phyloP scores from a whole-genome alignment of 192 early-diverging fungal genomes.

The Backusella morwellensis region DNA sequence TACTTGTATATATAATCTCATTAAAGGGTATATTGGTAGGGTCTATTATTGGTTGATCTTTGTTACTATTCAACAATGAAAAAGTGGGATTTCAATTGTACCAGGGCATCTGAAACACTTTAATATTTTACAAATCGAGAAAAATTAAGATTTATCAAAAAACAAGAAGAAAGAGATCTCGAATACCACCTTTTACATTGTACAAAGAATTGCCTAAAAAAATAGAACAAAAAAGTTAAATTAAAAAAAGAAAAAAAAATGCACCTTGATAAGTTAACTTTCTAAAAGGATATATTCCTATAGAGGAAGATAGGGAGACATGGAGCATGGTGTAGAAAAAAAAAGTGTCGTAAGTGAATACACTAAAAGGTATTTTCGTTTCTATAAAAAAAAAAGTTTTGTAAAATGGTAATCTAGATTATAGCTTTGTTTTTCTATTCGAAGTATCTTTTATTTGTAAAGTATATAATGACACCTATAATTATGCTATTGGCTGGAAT shows the following conservation, averaged over 20 bases:
- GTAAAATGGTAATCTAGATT: neutral
- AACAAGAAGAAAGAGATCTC: neutral
- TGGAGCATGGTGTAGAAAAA: neutral
- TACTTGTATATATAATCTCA: too few relatives aligned
- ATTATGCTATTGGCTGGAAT: neutral
- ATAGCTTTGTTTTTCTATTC: neutral
- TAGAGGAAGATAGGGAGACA: too few relatives aligned
- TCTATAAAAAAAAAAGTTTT: neutral
- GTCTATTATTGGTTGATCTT: neutral
- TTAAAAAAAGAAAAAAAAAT: neutral
- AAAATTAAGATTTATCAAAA: neutral
- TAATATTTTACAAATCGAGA: neutral
- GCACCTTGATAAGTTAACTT: neutral
- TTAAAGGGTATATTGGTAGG: too few relatives aligned
- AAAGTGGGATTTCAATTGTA: too few relatives aligned
- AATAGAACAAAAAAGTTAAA: neutral
- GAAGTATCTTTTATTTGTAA: neutral
- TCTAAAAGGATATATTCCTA: too few relatives aligned
- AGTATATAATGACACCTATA: neutral
- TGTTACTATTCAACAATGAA: neutral
- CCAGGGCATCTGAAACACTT: neutral
- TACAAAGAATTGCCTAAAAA: neutral
- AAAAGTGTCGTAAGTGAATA: neutral
- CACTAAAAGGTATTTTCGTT: neutral
- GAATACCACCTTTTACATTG: neutral